Percentiles rank a stretch among this genome's conserved stretches.
Conservation (phyloP, 768 basidiomycete genomes). For the Boletus fagicola region DNA sequence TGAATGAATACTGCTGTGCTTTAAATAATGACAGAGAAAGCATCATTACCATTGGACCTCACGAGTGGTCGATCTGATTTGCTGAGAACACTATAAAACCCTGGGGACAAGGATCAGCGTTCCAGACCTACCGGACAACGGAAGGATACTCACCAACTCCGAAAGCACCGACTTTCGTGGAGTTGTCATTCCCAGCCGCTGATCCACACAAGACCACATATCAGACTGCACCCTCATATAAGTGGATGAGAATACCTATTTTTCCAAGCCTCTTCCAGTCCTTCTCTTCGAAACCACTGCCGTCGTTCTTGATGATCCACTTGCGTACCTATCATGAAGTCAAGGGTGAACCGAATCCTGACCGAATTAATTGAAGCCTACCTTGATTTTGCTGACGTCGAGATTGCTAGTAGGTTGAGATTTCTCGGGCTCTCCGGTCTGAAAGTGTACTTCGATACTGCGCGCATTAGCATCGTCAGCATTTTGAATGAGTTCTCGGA, state of each 20-base stretch:
- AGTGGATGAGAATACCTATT: background rate
- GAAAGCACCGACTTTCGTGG: too few relatives aligned
- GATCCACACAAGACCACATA: too few relatives aligned
- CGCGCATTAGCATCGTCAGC: background rate
- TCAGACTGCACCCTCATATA: background rate
- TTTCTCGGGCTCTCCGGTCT: background rate
- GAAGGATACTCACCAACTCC: too few relatives aligned
- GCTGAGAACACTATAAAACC: slow-evolving; percentile 18
- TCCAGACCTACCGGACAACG: background rate
- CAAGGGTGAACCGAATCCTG: background rate
- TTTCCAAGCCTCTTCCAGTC: background rate
- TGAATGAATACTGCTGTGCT: background rate
- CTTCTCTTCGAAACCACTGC: background rate
- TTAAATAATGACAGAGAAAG: background rate
- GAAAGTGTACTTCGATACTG: background rate
- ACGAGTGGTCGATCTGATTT: slow-evolving; percentile 13
- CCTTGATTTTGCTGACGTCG: background rate
- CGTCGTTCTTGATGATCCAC: background rate
- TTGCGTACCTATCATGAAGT: background rate
- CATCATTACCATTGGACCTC: slow-evolving; percentile 4
- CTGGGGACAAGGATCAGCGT: background rate
- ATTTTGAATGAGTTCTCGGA: background rate
- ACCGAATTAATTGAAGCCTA: background rate
- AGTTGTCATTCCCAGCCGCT: too few relatives aligned
- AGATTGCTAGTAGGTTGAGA: background rate